phyloP scores from a whole-genome alignment of 495 filamentous ascomycete species.

The Penicillium ucsense region DNA sequence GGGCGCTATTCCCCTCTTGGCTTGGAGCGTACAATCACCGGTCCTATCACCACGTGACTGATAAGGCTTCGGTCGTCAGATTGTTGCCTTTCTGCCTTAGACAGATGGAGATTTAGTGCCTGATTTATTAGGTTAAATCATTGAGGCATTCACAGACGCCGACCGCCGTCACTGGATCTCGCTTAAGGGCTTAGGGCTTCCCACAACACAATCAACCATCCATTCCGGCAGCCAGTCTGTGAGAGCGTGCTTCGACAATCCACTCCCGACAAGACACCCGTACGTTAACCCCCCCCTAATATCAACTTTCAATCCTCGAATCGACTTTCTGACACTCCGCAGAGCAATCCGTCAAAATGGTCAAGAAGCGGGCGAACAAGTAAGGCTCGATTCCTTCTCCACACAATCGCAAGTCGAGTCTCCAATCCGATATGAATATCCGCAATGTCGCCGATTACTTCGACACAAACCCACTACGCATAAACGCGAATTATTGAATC shows the following conservation, averaged over 20 bases:
- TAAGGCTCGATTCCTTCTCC: conserved; percentile 38
- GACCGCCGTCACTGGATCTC: conserved; percentile 17
- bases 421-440: conserved; percentile 20
- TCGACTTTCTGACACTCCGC: conserved; percentile 19
- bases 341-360: conserved; percentile 76
- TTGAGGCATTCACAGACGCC: background rate
- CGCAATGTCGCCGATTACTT: conserved; percentile 23
- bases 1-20: conserved; percentile 9
- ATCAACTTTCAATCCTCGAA: conserved; percentile 10
- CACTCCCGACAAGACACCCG: conserved; percentile 38
- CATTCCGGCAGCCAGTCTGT: conserved; percentile 29
- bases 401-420: conserved; percentile 15
- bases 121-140: background rate
- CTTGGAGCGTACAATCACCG: background rate
- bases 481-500: background rate
- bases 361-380: conserved; percentile 99
- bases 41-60: conserved; percentile 5
- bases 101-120: background rate
- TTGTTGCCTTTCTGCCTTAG: background rate
- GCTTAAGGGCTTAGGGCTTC: conserved; percentile 40
- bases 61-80: background rate
- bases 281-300: conserved; percentile 28
- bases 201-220: conserved; percentile 36
- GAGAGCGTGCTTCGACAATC: conserved; percentile 36
- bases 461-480: conserved; percentile 8